A percentile compares a stretch with the other conserved stretches of the same genome.
Evolutionary conservation across 176 grass and related monocot species (phyloP).

Genomic region (Leersia perrieri): DNA sequence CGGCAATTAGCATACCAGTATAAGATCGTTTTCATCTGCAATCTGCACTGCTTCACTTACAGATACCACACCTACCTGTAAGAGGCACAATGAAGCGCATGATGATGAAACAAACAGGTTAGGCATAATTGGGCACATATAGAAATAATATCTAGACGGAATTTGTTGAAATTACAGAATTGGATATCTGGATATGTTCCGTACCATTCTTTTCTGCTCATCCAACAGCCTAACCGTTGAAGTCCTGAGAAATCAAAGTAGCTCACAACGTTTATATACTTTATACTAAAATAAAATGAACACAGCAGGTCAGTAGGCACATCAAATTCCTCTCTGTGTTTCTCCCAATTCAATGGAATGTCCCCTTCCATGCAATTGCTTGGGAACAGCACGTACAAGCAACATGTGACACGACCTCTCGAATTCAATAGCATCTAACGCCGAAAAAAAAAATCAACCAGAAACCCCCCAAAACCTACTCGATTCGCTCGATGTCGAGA

Average conservation of each 20-base stretch:
- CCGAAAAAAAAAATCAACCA: background rate
- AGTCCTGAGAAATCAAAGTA: slow-evolving; percentile 48
- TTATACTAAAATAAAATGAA: background rate
- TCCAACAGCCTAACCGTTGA: slow-evolving; percentile 88
- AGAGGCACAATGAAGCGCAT: slow-evolving; percentile 3
- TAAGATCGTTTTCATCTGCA: slow-evolving; percentile 59
- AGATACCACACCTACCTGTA: slow-evolving; percentile 77
- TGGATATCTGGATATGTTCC: slow-evolving; percentile 9
- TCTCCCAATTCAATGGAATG: background rate
- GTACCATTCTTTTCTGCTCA: slow-evolving; percentile 83
- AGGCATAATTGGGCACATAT: background rate
- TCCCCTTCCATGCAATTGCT: background rate
- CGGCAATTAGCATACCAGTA: slow-evolving; percentile 55
- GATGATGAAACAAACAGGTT: background rate
- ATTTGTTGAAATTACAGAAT: background rate
- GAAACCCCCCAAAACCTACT: slow-evolving; percentile 25
- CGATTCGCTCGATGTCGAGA: slow-evolving; percentile 73
- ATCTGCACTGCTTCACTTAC: slow-evolving; percentile 66
- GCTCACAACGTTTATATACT: background rate
- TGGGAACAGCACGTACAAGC: background rate
- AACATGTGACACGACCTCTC: background rate
- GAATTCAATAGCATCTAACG: background rate
- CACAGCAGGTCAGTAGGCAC: background rate
- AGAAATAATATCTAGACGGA: too few species aligned
- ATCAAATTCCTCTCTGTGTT: background rate